phyloP scores from a whole-genome alignment of 306 rosid species.

The Vigna unguiculata region DNA sequence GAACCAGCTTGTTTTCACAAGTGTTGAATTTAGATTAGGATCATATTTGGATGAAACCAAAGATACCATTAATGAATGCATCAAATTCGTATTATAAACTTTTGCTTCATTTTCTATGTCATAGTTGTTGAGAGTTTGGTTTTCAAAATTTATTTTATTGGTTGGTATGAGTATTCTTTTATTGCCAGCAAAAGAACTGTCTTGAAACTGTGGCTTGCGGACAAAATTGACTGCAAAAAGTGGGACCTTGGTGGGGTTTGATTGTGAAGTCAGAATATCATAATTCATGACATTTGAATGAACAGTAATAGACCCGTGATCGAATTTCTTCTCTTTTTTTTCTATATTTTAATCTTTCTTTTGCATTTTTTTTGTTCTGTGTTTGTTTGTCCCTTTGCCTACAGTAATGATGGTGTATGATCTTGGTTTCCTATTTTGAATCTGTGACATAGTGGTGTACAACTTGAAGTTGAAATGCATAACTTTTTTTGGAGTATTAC shows the following conservation, averaged over 20 bases:
- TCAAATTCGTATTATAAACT: neutral
- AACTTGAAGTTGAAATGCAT: neutral
- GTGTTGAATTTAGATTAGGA: slow-evolving; percentile 6
- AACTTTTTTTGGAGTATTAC: no score
- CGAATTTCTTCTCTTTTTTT: slow-evolving; percentile 37
- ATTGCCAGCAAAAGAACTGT: neutral
- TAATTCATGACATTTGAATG: slow-evolving; percentile 51
- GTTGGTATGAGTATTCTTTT: neutral
- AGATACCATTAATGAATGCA: no score
- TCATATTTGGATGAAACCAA: neutral
- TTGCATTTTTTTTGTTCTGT: slow-evolving; percentile 11
- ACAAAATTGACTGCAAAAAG: slow-evolving; percentile 45
- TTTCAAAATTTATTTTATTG: neutral
- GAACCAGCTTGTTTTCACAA: neutral
- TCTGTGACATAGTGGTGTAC: neutral
- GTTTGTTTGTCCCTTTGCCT: slow-evolving; percentile 39
- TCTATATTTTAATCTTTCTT: slow-evolving; percentile 7
- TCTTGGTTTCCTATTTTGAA: neutral
- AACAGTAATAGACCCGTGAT: slow-evolving; percentile 85
- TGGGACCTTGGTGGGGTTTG: slow-evolving; percentile 43
- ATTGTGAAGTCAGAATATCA: slow-evolving; percentile 47
- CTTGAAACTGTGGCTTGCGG: slow-evolving; percentile 10
- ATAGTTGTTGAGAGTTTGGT: neutral
- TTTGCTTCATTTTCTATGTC: slow-evolving; percentile 19
- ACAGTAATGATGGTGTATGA: neutral